Evolutionary conservation across 2,329 filamentous ascomycete species (phyloP).

Genomic region (Cordyceps fumosorosea): DNA sequence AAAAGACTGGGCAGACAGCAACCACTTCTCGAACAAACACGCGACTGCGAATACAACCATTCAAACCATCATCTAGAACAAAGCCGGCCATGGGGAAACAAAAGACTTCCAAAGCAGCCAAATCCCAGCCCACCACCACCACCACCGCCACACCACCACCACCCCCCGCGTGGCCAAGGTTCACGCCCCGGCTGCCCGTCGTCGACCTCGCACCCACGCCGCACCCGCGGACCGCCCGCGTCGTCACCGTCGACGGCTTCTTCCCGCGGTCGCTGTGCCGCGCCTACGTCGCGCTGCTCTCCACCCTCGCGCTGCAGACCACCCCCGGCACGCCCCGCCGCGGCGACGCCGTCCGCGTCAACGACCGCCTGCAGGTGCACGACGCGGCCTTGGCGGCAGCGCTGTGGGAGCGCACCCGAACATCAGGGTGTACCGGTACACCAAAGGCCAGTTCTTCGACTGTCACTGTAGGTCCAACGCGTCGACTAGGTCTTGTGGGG

Average conservation of each 20-base stretch:
- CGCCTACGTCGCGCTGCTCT: constrained; percentile 67
- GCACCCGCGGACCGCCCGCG: constrained; percentile 48
- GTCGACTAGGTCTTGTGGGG: not conserved
- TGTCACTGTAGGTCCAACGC: constrained; percentile 64
- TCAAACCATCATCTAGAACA: too few species aligned
- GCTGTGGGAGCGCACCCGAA: constrained; percentile 79
- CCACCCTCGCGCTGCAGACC: constrained; percentile 62
- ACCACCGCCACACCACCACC: constrained; percentile 16
- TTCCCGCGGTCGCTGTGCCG: constrained; percentile 70
- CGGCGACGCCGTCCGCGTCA: constrained; percentile 76
- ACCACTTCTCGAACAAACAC: too few species aligned
- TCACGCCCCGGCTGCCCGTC: constrained; percentile 62
- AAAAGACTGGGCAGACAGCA: too few species aligned
- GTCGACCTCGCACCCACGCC: constrained; percentile 55
- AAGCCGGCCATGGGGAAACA: constrained; percentile 26
- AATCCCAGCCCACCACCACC: constrained; percentile 11
- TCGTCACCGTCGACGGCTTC: constrained; percentile 66
- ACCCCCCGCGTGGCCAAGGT: constrained; percentile 58
- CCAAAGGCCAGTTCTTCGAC: constrained; percentile 82
- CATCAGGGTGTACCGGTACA: constrained; percentile 84
- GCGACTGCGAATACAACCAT: too few species aligned
- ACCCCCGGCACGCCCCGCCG: constrained; percentile 73
- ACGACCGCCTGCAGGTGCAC: constrained; percentile 80
- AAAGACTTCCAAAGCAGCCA: constrained; percentile 23
- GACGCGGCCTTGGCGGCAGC: constrained; percentile 67